phyloP scores from a whole-genome alignment of 1,139 yeast species.

The Casaregolazyma suthepensis region DNA sequence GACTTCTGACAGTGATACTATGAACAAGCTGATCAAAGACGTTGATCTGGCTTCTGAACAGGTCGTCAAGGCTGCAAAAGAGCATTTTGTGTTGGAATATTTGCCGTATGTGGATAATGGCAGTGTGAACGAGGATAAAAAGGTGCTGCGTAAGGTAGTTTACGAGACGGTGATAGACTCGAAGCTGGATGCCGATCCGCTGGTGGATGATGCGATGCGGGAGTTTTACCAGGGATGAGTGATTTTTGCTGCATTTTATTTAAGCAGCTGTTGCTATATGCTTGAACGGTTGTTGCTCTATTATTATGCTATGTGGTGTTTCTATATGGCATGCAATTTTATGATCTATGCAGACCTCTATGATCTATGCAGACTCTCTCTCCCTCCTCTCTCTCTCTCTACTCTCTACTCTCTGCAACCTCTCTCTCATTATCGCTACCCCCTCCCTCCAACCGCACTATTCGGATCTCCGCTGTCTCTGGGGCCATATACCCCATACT shows the following conservation, averaged over 20 bases:
- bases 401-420: no score
- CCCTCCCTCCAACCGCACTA: constrained; percentile 12
- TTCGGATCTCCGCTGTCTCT: constrained; percentile 18
- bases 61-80: not conserved
- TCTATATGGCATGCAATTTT: no score
- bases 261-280: not conserved
- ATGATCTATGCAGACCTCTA: no score
- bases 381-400: no score
- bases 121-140: constrained; percentile 2
- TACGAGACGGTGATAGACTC: constrained; percentile 14
- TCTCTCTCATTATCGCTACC: no score
- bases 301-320: not conserved
- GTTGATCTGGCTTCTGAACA: not conserved
- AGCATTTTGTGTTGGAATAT: constrained; percentile 13
- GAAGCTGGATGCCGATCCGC: constrained; percentile 18
- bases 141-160: constrained; percentile 9
- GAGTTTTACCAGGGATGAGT: not conserved
- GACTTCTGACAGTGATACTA: not conserved
- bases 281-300: not conserved
- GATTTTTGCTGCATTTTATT: no score
- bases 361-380: not conserved
- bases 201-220: constrained; percentile 18
- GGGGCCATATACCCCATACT: constrained; percentile 20
- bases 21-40: not conserved
- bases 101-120: constrained; percentile 11